A percentile compares a stretch with the other conserved stretches of the same genome.
phyloP scores from a whole-genome alignment of 1,139 yeast genomes.

The Saccharomyces pastorianus region DNA sequence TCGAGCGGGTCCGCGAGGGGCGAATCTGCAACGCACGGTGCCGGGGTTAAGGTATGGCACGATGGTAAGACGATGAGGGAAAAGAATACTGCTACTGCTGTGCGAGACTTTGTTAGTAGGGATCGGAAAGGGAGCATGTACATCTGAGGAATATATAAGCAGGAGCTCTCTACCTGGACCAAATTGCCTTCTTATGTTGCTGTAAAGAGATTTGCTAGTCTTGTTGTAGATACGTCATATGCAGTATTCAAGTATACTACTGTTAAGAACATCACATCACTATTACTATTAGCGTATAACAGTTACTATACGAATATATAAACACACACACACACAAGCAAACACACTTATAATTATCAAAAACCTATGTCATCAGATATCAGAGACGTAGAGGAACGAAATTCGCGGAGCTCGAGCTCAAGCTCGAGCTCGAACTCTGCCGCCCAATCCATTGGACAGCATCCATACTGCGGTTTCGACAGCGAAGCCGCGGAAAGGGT shows the following conservation, averaged over 20 bases:
- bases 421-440: neutral
- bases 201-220: neutral
- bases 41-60: neutral
- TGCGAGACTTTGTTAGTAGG: neutral
- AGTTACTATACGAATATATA: neutral
- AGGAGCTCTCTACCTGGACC: neutral
- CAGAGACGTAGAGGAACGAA: neutral
- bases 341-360: neutral
- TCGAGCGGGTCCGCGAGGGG: neutral
- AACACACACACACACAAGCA: too few relatives aligned
- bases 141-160: neutral
- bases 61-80: neutral
- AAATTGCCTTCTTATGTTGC: neutral
- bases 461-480: slow-evolving; percentile 4
- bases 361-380: neutral
- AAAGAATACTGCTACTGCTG: neutral
- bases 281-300: neutral
- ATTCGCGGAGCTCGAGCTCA: neutral
- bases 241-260: neutral
- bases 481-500: slow-evolving; percentile 1
- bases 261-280: neutral
- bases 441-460: neutral
- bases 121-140: neutral
- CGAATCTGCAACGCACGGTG: neutral
- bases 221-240: neutral